phyloP scores from a whole-genome alignment of 371 early-diverging fungal species.

The Zychaea mexicana region DNA sequence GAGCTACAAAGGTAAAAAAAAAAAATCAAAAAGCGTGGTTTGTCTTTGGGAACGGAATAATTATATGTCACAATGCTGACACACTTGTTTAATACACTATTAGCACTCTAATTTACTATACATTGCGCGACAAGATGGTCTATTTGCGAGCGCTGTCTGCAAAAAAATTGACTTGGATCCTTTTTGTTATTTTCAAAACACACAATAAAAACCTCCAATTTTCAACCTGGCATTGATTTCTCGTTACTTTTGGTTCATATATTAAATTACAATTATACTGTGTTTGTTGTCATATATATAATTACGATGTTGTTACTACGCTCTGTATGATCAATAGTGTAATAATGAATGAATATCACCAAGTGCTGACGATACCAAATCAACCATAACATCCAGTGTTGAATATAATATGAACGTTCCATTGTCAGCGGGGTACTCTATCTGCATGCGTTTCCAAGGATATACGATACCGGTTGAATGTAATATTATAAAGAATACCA shows the following conservation, averaged over 20 bases:
- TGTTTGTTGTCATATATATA: neutral
- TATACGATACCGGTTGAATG: neutral
- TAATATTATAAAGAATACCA: neutral
- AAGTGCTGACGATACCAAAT: neutral
- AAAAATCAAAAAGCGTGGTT: neutral
- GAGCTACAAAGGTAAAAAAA: neutral
- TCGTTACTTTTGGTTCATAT: neutral
- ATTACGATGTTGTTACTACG: neutral
- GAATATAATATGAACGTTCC: neutral
- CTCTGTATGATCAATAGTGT: neutral
- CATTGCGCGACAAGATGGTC: neutral
- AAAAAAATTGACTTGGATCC: slow-evolving; percentile 2
- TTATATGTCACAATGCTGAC: neutral
- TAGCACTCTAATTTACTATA: neutral
- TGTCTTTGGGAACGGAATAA: neutral
- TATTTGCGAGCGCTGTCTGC: neutral
- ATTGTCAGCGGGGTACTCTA: neutral
- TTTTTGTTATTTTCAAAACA: neutral
- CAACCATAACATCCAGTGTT: neutral
- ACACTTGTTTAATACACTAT: neutral
- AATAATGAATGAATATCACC: neutral
- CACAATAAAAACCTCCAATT: neutral
- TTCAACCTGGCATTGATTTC: neutral
- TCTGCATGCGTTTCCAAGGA: neutral
- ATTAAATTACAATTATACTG: neutral